Base-by-base conservation (phyloP, 2,329 filamentous ascomycete genomes). In the Rachicladosporium sp. region DNA sequence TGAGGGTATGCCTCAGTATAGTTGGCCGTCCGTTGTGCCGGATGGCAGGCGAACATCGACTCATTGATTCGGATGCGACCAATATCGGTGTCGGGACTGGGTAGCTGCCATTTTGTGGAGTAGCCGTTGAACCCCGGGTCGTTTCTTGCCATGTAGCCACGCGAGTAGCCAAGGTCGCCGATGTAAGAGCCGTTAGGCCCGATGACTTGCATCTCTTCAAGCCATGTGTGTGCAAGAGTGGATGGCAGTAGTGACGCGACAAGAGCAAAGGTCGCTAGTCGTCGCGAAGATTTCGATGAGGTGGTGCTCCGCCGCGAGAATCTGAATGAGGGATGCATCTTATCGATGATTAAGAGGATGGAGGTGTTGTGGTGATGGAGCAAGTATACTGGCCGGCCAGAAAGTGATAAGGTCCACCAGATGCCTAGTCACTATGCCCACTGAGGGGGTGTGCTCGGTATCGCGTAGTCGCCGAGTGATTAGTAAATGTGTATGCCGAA, bases 131-230 rank as follows among this genome's bases (percentile, higher is more conserved):
- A 82, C 7, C 63, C 68, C 5, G 71, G 61, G 29, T 66, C 58
- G 5, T 61, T 68, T 45, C 84, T 76, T 29, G 70, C 60, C n/a
- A 77, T 59, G 54, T 78, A 85, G 34, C 77, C 80, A 47, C 87
- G 80, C 11, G 81, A 66, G 56, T 80, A 94, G 23, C 88, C 89
- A 13, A 74, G 66, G 6, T 70, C 59, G 23, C 82, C 82, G 12
- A 78, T 66, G 56, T 87, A 85, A 29, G 76, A 76, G 40, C 87
- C 88, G 52, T 86, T 82, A 27, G 74, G 59, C 38, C 76, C 74
- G 57, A 95, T 78, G 41, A 76, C 75, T 46, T 69, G 74, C 35
- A 88, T 67, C 51, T 80, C 69, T 61, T 95, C 87, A 35, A 89
- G 72, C 88, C 88, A 95, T 12, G 78, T 81, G 62, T 95, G 88